Conservation (phyloP, 1,284 basidiomycete species). For the Waitea zeae region DNA sequence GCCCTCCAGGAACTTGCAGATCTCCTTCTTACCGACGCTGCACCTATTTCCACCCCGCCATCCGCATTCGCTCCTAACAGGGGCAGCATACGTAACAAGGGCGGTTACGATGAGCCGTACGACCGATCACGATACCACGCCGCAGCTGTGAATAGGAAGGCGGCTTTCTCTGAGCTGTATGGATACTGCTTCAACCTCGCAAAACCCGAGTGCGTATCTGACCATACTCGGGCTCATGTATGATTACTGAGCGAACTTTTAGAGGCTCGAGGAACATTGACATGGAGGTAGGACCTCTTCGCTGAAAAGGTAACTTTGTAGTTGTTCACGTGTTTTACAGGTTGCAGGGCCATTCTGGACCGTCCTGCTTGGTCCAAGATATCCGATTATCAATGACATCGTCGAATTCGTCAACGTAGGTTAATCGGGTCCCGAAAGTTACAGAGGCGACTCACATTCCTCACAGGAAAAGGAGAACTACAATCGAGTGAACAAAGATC, state of each 20-base stretch:
- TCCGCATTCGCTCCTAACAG: conserved; percentile 38
- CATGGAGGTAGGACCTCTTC: conserved; percentile 59
- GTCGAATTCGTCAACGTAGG: conserved; percentile 45
- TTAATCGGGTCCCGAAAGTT: conserved; percentile 4
- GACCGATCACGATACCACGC: conserved; percentile 31
- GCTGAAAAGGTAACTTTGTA: too few species aligned
- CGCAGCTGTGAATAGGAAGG: conserved; percentile 28
- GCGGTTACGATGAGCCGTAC: conserved; percentile 23
- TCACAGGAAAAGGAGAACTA: conserved; percentile 41
- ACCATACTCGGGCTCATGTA: not conserved
- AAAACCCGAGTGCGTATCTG: conserved; percentile 33
- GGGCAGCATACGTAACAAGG: conserved; percentile 18
- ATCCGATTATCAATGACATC: conserved; percentile 43
- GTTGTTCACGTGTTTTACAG: too few species aligned
- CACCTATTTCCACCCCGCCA: conserved; percentile 36
- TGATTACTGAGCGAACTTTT: conserved; percentile 1
- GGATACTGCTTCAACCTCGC: conserved; percentile 47
- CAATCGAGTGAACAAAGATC: conserved; percentile 63
- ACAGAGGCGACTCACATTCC: conserved; percentile 1
- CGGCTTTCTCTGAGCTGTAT: conserved; percentile 46
- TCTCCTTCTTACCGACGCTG: conserved; percentile 35
- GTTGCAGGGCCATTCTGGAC: conserved; percentile 69
- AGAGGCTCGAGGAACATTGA: conserved; percentile 60
- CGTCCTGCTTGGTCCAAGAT: conserved; percentile 44
- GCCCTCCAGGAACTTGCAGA: too few species aligned